A percentile compares a stretch with the other conserved stretches of the same genome.
These are phyloP conservation scores for Xylariaceae sp. DNA, from an alignment of 2,329 filamentous ascomycete species.

Conservation along the genomic window DNA sequence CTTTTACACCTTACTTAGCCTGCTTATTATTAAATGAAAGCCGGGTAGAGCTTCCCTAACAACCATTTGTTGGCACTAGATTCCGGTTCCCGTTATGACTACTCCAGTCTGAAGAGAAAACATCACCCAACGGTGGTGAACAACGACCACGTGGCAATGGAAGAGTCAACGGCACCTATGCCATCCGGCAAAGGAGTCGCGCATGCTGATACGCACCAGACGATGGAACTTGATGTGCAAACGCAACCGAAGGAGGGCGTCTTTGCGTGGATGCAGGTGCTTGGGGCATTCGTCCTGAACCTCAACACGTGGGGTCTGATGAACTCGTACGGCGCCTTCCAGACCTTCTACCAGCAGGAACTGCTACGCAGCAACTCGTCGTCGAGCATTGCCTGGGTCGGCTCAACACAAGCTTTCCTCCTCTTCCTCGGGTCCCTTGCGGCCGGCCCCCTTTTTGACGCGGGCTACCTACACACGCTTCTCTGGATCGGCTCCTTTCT, in stretches of 20 bases:
- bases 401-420: conserved; percentile 24
- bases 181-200: too few relatives aligned
- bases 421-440: conserved; percentile 20
- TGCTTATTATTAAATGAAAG: too few relatives aligned
- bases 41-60: too few relatives aligned
- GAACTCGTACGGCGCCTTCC: conserved; percentile 29
- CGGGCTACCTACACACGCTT: conserved; percentile 21
- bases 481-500: conserved; percentile 18
- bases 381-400: conserved; percentile 30
- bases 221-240: neutral
- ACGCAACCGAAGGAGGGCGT: conserved; percentile 4
- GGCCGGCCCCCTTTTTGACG: conserved; percentile 26
- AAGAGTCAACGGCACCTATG: too few relatives aligned
- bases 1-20: too few relatives aligned
- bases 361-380: conserved; percentile 9
- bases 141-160: too few relatives aligned
- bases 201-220: neutral
- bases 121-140: too few relatives aligned
- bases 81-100: too few relatives aligned
- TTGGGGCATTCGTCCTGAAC: conserved; percentile 24
- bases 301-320: conserved; percentile 30
- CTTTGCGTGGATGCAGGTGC: conserved; percentile 26
- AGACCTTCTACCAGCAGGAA: conserved; percentile 26
- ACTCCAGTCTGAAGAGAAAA: too few relatives aligned
- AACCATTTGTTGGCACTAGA: too few relatives aligned